Percentiles rank a stretch among this genome's conserved stretches.
phyloP scores from a whole-genome alignment of 805 yeast species.

The Candida taoyuanica region DNA sequence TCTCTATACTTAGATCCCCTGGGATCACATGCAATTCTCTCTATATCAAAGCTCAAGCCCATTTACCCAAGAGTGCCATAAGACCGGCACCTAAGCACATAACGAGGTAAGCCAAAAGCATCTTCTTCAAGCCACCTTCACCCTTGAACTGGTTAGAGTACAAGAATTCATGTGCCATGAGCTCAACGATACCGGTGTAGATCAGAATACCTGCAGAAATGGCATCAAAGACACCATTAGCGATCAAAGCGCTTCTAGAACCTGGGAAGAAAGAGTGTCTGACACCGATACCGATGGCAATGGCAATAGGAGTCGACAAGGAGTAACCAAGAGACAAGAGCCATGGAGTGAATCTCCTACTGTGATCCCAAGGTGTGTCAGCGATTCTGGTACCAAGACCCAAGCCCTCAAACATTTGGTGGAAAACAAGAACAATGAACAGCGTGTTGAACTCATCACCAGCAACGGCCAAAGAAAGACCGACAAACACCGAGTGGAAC shows the following conservation, averaged over 20 bases:
- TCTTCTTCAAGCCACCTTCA: conserved; percentile 45
- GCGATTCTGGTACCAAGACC: conserved; percentile 81
- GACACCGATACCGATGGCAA: conserved; percentile 76
- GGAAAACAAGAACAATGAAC: conserved; percentile 65
- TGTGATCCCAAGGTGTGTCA: conserved; percentile 34
- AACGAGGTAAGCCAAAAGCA: conserved; percentile 46
- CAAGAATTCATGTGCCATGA: conserved; percentile 74
- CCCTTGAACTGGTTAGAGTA: conserved; percentile 61
- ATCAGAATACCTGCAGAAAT: conserved; percentile 74
- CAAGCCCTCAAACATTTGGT: conserved; percentile 82
- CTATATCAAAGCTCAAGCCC: conserved; percentile 43
- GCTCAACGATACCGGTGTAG: conserved; percentile 73
- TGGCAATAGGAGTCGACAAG: conserved; percentile 66
- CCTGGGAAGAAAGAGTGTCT: conserved; percentile 57
- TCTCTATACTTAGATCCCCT: too few species aligned
- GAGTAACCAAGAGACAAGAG: conserved; percentile 46
- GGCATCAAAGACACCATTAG: conserved; percentile 71
- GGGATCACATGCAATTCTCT: too few species aligned
- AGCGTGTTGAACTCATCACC: conserved; percentile 71
- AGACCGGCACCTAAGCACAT: conserved; percentile 66
- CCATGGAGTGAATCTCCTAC: conserved; percentile 51
- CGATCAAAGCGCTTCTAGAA: conserved; percentile 52
- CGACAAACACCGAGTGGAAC: conserved; percentile 81
- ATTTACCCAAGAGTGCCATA: conserved; percentile 73
- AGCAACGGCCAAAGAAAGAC: conserved; percentile 70